Percentiles rank a stretch among this genome's conserved stretches.
Conservation (phyloP, 495 filamentous ascomycete genomes). For the Alectoria sarmentosa region DNA sequence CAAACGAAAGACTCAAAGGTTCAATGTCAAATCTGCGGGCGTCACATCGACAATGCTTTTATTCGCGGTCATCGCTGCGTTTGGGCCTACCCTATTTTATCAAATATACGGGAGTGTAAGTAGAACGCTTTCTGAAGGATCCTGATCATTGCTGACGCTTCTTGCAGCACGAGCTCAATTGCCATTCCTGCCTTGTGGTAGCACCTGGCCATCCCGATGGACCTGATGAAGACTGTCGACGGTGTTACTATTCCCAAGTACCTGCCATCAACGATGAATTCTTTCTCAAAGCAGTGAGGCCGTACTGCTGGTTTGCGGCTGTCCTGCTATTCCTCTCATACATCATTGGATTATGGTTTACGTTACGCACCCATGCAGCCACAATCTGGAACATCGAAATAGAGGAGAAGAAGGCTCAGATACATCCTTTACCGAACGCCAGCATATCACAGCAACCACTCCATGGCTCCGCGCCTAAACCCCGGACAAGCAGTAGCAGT, state of each 20-base stretch:
- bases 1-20: slow-evolving; percentile 96
- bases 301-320: slow-evolving; percentile 85
- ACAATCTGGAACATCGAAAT: slow-evolving; percentile 89
- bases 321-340: slow-evolving; percentile 86
- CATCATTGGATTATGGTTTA: slow-evolving; percentile 92
- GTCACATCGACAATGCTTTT: slow-evolving; percentile 98
- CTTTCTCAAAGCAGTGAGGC: slow-evolving; percentile 81
- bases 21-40: slow-evolving; percentile 95
- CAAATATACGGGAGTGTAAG: slow-evolving; percentile 93
- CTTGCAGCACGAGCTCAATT: slow-evolving; percentile 79
- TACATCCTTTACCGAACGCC: slow-evolving; percentile 30
- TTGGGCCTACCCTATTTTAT: slow-evolving; percentile 97
- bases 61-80: slow-evolving; percentile 95
- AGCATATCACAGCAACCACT: slow-evolving; percentile 25
- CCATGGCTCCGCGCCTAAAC: slow-evolving; percentile 15
- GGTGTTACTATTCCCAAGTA: slow-evolving; percentile 88
- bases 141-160: slow-evolving; percentile 31
- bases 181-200: slow-evolving; percentile 59
- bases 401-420: slow-evolving; percentile 69
- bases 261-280: slow-evolving; percentile 83
- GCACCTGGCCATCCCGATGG: slow-evolving; percentile 29
- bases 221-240: slow-evolving; percentile 63
- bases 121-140: slow-evolving; percentile 18
- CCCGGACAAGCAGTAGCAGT: slow-evolving; percentile 23
- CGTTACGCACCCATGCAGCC: slow-evolving; percentile 89